Percentiles rank a stretch among this genome's conserved stretches.
These are phyloP conservation scores for Eucalyptus victrix DNA, from an alignment of 345 rosid genomes.

Conservation along the genomic window DNA sequence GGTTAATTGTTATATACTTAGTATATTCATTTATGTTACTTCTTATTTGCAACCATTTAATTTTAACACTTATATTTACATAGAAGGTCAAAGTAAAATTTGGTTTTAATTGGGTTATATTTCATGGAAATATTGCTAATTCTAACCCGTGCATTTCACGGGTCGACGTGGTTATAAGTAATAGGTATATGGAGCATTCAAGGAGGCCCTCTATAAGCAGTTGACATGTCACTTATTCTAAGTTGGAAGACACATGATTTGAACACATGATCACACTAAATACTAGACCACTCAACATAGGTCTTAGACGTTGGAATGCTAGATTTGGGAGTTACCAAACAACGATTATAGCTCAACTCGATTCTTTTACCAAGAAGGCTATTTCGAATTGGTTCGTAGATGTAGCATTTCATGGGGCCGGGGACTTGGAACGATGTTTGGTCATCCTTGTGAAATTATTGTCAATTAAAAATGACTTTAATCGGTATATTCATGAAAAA, in stretches of 20 bases:
- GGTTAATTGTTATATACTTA: too few species aligned
- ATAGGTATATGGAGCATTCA: background rate
- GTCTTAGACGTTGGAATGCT: background rate
- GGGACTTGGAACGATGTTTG: background rate
- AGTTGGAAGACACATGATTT: background rate
- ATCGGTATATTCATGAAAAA: background rate
- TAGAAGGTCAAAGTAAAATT: background rate
- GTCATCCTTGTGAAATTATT: background rate
- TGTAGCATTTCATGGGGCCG: background rate
- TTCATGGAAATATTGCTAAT: background rate
- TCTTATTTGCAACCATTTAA: background rate
- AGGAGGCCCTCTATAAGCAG: background rate
- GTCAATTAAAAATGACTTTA: background rate
- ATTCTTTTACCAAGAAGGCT: background rate
- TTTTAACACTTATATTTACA: background rate
- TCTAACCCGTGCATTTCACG: background rate
- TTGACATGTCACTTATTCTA: background rate
- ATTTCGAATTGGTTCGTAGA: background rate
- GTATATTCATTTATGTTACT: too few species aligned
- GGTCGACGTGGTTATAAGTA: background rate
- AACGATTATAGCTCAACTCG: background rate
- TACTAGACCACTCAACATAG: background rate
- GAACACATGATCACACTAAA: background rate
- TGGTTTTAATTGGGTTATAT: background rate
- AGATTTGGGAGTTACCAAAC: background rate